phyloP scores from a whole-genome alignment of 768 basidiomycete genomes.

The Albatrellus ellisii region DNA sequence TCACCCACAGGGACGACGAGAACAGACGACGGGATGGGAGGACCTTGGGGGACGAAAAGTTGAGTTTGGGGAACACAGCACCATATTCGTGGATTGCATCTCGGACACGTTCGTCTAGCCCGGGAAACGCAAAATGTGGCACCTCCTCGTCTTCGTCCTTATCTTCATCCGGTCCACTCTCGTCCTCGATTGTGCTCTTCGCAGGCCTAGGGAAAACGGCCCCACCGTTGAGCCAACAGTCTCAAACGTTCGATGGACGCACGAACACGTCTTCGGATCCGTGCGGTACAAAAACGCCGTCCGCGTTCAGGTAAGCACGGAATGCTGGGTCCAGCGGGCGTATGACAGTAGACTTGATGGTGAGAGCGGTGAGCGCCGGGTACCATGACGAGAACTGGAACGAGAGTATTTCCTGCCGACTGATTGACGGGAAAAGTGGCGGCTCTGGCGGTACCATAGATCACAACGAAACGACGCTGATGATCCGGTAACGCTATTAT shows the following conservation, averaged over 20 bases:
- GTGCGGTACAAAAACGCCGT: conserved; percentile 73
- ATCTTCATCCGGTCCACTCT: too few species aligned
- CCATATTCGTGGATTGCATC: conserved; percentile 52
- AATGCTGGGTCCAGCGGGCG: conserved; percentile 55
- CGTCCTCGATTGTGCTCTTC: conserved; percentile 39
- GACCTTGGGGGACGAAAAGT: conserved; percentile 90
- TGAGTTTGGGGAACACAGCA: conserved; percentile 90
- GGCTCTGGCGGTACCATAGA: background rate
- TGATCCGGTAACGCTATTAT: too few species aligned
- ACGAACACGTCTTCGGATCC: conserved; percentile 71
- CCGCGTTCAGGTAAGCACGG: conserved; percentile 60
- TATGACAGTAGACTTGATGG: conserved; percentile 65
- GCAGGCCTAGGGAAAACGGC: conserved; percentile 26
- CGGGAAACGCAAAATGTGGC: conserved; percentile 57
- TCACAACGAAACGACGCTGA: background rate
- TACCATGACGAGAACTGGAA: conserved; percentile 89
- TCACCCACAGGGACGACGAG: conserved; percentile 1
- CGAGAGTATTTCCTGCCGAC: conserved; percentile 39
- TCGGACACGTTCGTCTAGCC: conserved; percentile 64
- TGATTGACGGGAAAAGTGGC: conserved; percentile 37
- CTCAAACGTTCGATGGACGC: background rate
- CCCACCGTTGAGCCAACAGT: background rate
- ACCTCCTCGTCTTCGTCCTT: conserved; percentile 27
- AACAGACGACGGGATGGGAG: conserved; percentile 11
- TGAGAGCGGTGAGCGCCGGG: conserved; percentile 44